phyloP scores from a whole-genome alignment of 73 alveolate species.

The Tetrahymena elliotti region DNA sequence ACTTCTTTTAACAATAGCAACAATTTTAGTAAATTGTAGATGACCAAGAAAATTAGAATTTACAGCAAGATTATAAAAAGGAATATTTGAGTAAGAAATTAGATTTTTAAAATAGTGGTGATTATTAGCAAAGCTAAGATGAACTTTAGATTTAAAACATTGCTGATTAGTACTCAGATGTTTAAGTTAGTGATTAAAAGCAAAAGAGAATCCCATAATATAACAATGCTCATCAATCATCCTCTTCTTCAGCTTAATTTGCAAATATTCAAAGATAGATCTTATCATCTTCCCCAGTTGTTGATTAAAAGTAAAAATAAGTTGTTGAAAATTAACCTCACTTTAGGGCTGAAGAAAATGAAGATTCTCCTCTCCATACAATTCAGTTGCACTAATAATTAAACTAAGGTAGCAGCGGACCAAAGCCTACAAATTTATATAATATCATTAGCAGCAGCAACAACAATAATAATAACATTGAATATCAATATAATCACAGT shows the following conservation, averaged over 20 bases:
- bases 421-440: not conserved
- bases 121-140: not conserved
- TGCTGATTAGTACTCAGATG: not conserved
- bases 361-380: not conserved
- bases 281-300: not conserved
- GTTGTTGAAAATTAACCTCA: not conserved
- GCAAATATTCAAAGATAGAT: not conserved
- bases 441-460: not conserved
- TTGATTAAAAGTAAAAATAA: not conserved
- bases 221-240: not conserved
- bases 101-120: not conserved
- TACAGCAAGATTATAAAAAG: not conserved
- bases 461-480: not conserved
- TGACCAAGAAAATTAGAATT: not conserved
- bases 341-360: not conserved
- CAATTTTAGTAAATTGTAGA: not conserved
- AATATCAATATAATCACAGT: not conserved
- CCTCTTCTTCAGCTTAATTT: not conserved
- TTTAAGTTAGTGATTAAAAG: not conserved
- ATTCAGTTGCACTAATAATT: not conserved
- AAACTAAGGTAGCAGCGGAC: not conserved
- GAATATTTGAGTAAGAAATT: not conserved
- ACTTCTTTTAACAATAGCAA: not conserved
- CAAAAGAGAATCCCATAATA: not conserved
- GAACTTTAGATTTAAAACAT: not conserved